Conservation (phyloP, 2,329 filamentous ascomycete genomes). For the Xylariaceae sp. region DNA sequence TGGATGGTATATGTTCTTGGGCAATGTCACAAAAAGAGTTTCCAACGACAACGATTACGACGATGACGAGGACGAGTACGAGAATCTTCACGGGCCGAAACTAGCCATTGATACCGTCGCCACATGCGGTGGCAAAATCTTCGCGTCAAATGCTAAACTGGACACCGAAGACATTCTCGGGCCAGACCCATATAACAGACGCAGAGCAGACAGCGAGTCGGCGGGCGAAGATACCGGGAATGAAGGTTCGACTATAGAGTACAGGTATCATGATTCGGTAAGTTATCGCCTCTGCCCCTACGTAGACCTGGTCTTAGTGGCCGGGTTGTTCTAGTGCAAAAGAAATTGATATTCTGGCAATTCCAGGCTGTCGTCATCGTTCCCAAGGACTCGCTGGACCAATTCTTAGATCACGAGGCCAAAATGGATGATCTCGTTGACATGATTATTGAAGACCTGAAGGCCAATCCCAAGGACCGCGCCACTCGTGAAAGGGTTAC, state of each 20-base stretch:
- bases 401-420: slow-evolving; percentile 2
- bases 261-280: slow-evolving; percentile 15
- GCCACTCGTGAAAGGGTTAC: background rate
- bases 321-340: background rate
- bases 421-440: slow-evolving; percentile 4
- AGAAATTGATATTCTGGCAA: slow-evolving; percentile 1
- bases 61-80: background rate
- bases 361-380: slow-evolving; percentile 6
- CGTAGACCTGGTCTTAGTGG: background rate
- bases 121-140: slow-evolving; percentile 2
- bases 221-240: slow-evolving; percentile 9
- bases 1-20: slow-evolving; percentile 10
- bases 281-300: background rate
- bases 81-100: background rate
- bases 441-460: background rate
- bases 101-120: slow-evolving; percentile 9
- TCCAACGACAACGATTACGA: background rate
- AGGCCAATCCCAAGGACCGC: background rate
- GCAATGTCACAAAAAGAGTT: slow-evolving; percentile 6
- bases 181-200: background rate
- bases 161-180: slow-evolving; percentile 8
- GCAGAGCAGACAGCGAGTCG: slow-evolving; percentile 11
- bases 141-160: slow-evolving; percentile 2
- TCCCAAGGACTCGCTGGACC: slow-evolving; percentile 5
- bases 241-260: slow-evolving; percentile 5